These are phyloP conservation scores for Venturia oleaginea DNA, from an alignment of 2,329 filamentous ascomycete species.

Conservation along the genomic window DNA sequence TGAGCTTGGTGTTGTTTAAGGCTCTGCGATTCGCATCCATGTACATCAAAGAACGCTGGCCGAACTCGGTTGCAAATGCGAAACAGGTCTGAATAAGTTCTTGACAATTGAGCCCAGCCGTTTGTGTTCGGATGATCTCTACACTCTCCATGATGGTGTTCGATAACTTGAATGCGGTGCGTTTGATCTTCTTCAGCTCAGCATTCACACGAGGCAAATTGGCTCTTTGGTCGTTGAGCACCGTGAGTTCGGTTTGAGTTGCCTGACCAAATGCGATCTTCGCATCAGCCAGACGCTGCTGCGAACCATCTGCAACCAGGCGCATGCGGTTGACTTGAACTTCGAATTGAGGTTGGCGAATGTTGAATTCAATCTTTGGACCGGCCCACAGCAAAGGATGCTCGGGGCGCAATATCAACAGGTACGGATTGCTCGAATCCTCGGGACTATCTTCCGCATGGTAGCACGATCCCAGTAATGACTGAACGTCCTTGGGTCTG, in stretches of 20 bases:
- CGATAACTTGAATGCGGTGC: conserved; percentile 90
- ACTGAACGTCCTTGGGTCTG: conserved; percentile 72
- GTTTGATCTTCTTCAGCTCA: conserved; percentile 86
- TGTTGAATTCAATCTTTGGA: conserved; percentile 54
- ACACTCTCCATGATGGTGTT: conserved; percentile 99
- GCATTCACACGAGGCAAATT: conserved; percentile 88
- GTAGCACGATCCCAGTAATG: conserved; percentile 72
- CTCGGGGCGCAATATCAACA: conserved; percentile 78
- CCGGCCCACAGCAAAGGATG: conserved; percentile 73
- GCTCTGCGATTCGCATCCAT: conserved; percentile 93
- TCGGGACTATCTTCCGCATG: conserved; percentile 60
- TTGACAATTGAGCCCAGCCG: conserved; percentile 74
- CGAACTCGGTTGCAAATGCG: conserved; percentile 97
- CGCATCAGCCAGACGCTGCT: conserved; percentile 68
- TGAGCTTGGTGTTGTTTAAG: conserved; percentile 95
- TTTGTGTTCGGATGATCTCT: conserved; percentile 81
- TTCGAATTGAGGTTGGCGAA: conserved; percentile 73
- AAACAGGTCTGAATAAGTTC: conserved; percentile 97
- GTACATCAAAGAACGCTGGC: conserved; percentile 85
- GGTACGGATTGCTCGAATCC: conserved; percentile 71
- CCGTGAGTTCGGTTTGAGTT: conserved; percentile 77
- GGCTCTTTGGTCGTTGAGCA: conserved; percentile 83
- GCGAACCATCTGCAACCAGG: conserved; percentile 79
- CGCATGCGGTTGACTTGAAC: conserved; percentile 79
- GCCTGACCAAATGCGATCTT: conserved; percentile 66